Conservation (phyloP, 140 eudicot species). For the Anethum foeniculum region DNA sequence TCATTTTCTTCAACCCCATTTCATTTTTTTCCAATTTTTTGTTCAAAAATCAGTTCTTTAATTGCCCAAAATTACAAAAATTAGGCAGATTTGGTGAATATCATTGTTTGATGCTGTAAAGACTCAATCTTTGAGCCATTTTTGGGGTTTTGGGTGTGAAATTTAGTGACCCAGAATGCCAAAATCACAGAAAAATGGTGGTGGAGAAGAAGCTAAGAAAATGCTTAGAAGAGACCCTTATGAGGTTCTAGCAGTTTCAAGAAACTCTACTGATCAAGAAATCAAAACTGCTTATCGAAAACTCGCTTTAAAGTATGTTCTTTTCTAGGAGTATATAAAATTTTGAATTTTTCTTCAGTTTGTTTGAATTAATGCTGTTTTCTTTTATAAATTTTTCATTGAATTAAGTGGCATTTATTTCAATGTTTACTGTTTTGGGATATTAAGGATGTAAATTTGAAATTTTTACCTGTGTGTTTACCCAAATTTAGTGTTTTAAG, state of each 20-base stretch:
- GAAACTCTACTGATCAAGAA: conserved; percentile 77
- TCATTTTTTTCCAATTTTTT: not conserved
- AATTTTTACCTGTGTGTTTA: not conserved
- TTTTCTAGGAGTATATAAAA: not conserved
- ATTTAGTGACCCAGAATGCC: conserved; percentile 18
- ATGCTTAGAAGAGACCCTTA: conserved; percentile 79
- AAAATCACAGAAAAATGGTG: conserved; percentile 44
- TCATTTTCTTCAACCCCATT: not conserved
- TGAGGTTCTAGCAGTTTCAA: conserved; percentile 76
- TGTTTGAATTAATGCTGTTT: not conserved
- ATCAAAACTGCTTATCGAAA: conserved; percentile 77
- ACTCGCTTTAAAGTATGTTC: conserved; percentile 73
- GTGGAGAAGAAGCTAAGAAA: conserved; percentile 17
- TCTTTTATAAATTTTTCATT: not conserved
- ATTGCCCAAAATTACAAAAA: not conserved
- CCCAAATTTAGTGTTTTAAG: not conserved
- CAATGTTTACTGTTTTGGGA: not conserved
- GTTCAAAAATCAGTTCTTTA: not conserved
- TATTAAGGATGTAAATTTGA: not conserved
- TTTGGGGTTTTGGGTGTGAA: conserved; percentile 14
- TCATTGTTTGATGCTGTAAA: not conserved
- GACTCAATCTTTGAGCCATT: not conserved
- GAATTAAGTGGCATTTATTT: not conserved
- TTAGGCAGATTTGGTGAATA: not conserved
- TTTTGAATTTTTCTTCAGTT: not conserved